Evolutionary conservation across 2,329 filamentous ascomycete genomes (phyloP).

Genomic region (Colletotrichum euphorbiae): DNA sequence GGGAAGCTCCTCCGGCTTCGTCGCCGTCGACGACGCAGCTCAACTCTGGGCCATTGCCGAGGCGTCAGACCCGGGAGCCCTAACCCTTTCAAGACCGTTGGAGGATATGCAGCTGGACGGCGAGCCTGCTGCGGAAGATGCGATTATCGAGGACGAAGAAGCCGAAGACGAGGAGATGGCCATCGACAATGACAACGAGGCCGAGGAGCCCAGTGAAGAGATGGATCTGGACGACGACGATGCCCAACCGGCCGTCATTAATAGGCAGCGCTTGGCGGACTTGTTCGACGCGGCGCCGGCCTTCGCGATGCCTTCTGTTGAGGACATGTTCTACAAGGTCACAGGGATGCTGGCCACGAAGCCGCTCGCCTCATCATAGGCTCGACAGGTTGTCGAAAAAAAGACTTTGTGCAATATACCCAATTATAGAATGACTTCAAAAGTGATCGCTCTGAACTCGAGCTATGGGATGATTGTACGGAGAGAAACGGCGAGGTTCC

Average conservation of each 20-base stretch:
- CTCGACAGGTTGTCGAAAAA: conserved; percentile 26
- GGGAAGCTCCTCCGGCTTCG: conserved; percentile 75
- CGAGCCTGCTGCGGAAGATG: conserved; percentile 42
- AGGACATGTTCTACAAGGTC: conserved; percentile 81
- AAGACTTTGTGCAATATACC: conserved; percentile 38
- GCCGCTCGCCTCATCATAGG: conserved; percentile 51
- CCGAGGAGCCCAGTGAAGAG: conserved; percentile 51
- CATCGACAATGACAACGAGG: conserved; percentile 56
- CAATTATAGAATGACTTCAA: conserved; percentile 35
- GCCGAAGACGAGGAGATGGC: conserved; percentile 55
- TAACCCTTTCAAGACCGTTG: conserved; percentile 66
- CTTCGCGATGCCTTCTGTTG: conserved; percentile 77
- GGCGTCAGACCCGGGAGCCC: conserved; percentile 65
- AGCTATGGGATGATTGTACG: no score
- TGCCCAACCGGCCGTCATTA: conserved; percentile 69
- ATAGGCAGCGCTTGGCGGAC: conserved; percentile 74
- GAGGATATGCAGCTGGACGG: conserved; percentile 62
- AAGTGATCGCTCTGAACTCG: background rate
- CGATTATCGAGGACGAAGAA: conserved; percentile 44
- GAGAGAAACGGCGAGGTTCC: no score
- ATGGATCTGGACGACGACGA: conserved; percentile 61
- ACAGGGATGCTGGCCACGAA: conserved; percentile 72
- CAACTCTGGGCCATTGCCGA: conserved; percentile 75
- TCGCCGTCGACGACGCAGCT: conserved; percentile 80
- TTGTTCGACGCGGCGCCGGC: conserved; percentile 78